Base-by-base conservation (phyloP, 345 rosid genomes). In the Punica granatum region DNA sequence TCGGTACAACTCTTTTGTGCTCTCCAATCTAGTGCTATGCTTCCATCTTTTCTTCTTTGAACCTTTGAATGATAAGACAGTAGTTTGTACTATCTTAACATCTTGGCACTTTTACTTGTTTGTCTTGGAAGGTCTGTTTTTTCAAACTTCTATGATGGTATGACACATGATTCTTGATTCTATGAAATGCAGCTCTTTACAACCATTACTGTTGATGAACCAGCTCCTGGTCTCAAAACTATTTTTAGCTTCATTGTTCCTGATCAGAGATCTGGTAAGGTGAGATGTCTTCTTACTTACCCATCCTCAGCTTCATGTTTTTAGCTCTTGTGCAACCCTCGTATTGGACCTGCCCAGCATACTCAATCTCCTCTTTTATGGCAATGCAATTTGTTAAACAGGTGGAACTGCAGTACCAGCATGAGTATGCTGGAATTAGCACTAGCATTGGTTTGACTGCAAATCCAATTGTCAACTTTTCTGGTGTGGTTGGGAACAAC, bases 241-340 rank as follows among this genome's bases (percentile, higher is more conserved):
- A 90, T 95, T 70, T 60, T 92, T 65, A 90, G 88, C 80, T 89
- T 93, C 66, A 80, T 67, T 66, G 73, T 92, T 33, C 99, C 99
- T 64, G 99, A 95, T 73, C 97, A 92, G 84, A 86, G 83, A 77
- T 92, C 98, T 77, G 94, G 96, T 70, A 95, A 88, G 96, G 99
- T 83, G 70, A 69, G 67, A 30, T 43, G 14, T 23, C 58, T 51
- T 21, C 61, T 56, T 26, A 26, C 15, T 13, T 56, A 14, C 8
- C 30, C 33, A 10, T 26, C 26, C 19, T 56, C 61, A 14, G 2
- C 21, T 37, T 62, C 49, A 14, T 49, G 42, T 68, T 19, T 65
- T 61, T 34, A 14, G 43, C 48, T 44, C 33, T 15, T 34, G 23
- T 46, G 10, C n/a, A n/a, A n/a, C n/a, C n/a, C n/a, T n/a, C n/a